These are phyloP conservation scores for Verticillium longisporum DNA, from an alignment of 2,329 filamentous ascomycete genomes.

Conservation along the genomic window DNA sequence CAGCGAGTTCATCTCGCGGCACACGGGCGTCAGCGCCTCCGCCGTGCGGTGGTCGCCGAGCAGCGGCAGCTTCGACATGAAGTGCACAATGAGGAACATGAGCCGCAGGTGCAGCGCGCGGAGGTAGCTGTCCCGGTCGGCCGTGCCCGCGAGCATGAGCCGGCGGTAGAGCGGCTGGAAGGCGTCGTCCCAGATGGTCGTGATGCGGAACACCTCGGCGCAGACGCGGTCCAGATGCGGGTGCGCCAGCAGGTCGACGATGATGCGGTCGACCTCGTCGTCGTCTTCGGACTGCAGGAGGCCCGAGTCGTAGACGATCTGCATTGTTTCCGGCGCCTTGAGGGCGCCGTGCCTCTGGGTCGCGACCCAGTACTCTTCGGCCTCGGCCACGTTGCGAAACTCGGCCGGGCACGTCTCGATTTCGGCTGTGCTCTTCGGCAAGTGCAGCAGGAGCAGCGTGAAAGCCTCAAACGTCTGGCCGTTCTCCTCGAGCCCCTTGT, in stretches of 20 bases:
- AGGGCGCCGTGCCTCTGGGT: constrained; percentile 29
- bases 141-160: constrained; percentile 14
- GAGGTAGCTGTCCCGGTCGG: constrained; percentile 14
- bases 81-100: constrained; percentile 31
- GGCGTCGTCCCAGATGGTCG: constrained; percentile 30
- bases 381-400: constrained; percentile 26
- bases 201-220: neutral
- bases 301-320: neutral
- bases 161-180: constrained; percentile 27
- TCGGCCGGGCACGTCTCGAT: constrained; percentile 23
- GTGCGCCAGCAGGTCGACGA: neutral
- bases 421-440: constrained; percentile 5
- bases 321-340: constrained; percentile 4
- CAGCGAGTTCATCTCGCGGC: constrained; percentile 31
- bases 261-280: constrained; percentile 6
- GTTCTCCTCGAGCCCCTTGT: constrained; percentile 3
- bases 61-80: constrained; percentile 29
- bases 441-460: constrained; percentile 7
- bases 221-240: neutral
- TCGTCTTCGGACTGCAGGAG: constrained; percentile 5
- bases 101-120: constrained; percentile 31
- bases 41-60: constrained; percentile 28
- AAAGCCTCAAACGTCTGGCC: constrained; percentile 9
- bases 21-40: constrained; percentile 31
- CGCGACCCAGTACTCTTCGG: constrained; percentile 28